Conservation (phyloP, 257 asterid species). For the Ophiorrhiza pumila region DNA sequence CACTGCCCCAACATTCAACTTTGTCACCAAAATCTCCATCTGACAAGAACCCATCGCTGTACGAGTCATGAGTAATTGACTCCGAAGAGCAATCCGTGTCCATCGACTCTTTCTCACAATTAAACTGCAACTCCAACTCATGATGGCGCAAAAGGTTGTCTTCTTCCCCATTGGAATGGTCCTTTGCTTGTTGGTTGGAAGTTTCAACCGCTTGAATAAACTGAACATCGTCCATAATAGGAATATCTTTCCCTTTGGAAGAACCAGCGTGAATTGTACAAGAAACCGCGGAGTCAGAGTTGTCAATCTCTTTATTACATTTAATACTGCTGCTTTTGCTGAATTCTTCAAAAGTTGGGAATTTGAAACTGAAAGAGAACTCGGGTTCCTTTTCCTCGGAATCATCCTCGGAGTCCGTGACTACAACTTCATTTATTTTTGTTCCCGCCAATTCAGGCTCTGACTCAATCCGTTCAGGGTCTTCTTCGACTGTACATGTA, state of each 20-base stretch:
- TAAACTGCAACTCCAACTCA: slow-evolving; percentile 16
- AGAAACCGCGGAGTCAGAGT: slow-evolving; percentile 30
- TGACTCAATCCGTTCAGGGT: not conserved
- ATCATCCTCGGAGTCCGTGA: slow-evolving; percentile 21
- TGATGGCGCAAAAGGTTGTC: not conserved
- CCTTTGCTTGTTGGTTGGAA: slow-evolving; percentile 24
- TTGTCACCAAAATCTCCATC: slow-evolving; percentile 56
- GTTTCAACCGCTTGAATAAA: not conserved
- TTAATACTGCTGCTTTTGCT: slow-evolving; percentile 10
- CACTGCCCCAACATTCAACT: slow-evolving; percentile 24
- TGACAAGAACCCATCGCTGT: slow-evolving; percentile 46
- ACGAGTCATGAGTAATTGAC: slow-evolving; percentile 36
- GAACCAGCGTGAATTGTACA: too few species aligned
- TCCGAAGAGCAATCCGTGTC: slow-evolving; percentile 37
- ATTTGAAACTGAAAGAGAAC: slow-evolving; percentile 47
- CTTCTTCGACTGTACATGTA: not conserved
- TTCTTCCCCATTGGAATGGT: not conserved
- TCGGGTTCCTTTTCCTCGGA: slow-evolving; percentile 34
- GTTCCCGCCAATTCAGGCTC: slow-evolving; percentile 34
- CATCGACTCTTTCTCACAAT: slow-evolving; percentile 17
- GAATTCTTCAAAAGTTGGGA: slow-evolving; percentile 67
- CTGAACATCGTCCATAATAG: too few species aligned
- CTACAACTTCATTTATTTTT: slow-evolving; percentile 22
- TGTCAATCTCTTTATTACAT: slow-evolving; percentile 19
- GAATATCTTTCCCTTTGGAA: too few species aligned